phyloP scores from a whole-genome alignment of 768 basidiomycete genomes.

The Boletellus ananiceps region DNA sequence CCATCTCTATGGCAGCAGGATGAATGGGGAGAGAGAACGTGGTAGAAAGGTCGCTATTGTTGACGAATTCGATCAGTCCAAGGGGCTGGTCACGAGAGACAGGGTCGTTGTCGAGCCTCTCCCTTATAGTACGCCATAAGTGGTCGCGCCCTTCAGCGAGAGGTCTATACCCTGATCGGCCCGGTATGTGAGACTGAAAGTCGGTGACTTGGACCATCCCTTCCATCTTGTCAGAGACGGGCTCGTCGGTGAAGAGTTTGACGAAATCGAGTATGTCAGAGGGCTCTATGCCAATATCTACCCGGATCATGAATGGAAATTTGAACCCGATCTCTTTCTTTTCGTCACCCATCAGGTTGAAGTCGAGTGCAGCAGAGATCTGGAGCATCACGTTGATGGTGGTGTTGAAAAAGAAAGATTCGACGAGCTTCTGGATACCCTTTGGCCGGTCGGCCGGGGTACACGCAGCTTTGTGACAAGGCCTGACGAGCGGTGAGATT shows the following conservation, averaged over 20 bases:
- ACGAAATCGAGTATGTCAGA: background rate
- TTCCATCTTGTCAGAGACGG: background rate
- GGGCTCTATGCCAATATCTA: background rate
- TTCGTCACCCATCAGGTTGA: background rate
- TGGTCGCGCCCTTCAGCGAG: background rate
- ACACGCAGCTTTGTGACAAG: background rate
- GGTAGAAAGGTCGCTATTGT: background rate
- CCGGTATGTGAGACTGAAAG: background rate
- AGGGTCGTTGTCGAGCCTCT: background rate
- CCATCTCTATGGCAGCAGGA: background rate
- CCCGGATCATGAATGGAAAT: background rate
- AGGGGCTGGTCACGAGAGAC: background rate
- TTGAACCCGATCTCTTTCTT: background rate
- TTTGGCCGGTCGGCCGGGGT: background rate
- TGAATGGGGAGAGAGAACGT: background rate
- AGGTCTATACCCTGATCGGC: background rate
- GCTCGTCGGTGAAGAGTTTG: background rate
- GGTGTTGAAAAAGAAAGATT: background rate
- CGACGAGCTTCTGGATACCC: background rate
- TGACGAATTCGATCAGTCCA: background rate
- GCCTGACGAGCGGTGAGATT: background rate
- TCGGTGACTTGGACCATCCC: background rate
- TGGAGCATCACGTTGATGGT: background rate
- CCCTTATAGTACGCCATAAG: background rate
- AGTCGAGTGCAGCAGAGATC: background rate